These are phyloP conservation scores for Paramecium sexaurelia DNA, from an alignment of 73 alveolate genomes.

Conservation along the genomic window DNA sequence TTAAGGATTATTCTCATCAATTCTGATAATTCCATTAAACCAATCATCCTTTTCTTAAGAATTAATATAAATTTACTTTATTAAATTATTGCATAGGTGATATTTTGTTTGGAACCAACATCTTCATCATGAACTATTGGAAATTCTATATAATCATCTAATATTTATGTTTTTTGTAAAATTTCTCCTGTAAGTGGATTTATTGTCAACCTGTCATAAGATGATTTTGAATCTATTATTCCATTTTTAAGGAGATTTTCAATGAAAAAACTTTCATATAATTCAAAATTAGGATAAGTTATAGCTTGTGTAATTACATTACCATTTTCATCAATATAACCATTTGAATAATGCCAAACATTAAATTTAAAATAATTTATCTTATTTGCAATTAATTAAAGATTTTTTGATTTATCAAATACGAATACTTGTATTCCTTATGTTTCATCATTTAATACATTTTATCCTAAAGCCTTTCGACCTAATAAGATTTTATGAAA, in stretches of 20 bases:
- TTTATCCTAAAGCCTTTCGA: not conserved
- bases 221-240: not conserved
- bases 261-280: not conserved
- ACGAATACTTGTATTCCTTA: conserved; percentile 6
- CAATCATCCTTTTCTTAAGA: conserved; percentile 9
- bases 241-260: not conserved
- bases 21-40: conserved; percentile 34
- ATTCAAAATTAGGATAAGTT: not conserved
- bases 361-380: not conserved
- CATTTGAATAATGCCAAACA: conserved; percentile 57
- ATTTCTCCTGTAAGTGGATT: conserved; percentile 24
- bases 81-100: not conserved
- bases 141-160: not conserved
- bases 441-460: not conserved
- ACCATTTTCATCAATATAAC: conserved; percentile 28
- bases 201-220: not conserved
- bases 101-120: not conserved
- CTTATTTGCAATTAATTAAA: not conserved
- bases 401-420: conserved; percentile 11
- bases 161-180: not conserved
- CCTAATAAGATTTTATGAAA: not conserved
- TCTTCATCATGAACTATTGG: conserved; percentile 44
- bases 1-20: not conserved
- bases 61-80: not conserved
- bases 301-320: not conserved